Evolutionary conservation across 176 grass and related monocot species (phyloP), one percentile per base, ranked within the genome.

Genomic region (Puya raimondii): DNA sequence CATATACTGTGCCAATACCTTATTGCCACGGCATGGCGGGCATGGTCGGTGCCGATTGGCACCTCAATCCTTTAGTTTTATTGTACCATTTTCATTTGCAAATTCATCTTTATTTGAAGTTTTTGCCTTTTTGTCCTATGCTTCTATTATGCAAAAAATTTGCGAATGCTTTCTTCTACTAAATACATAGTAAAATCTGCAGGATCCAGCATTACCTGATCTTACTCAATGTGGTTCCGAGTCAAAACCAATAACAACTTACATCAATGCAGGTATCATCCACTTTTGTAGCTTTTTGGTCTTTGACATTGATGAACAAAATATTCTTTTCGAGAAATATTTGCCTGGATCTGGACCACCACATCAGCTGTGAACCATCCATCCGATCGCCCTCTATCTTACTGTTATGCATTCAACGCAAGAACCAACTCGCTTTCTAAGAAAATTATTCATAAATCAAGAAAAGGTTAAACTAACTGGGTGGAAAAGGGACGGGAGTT

Each of bases 141-240:
- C 26, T 57, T n/a, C 48, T 78, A 69, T 63, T 48, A 42, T 53
- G 22, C 63, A 9, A 23, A 59, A 22, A 67, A 25, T 23, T 77
- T 52, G 51, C 21, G 23, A 47, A 63, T 13, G 25, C 15, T 15
- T 50, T 54, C n/a, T 48, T 65, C 2, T 70, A 71, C 51, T 57
- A 5, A 17, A 42, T 42, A 42, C 5, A 7, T 42, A 7, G 4
- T 42, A 42, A 61, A 18, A 61, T 61, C 10, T 10, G 21, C 70
- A 99, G 94, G 82, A 75, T 82, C 82, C 86, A 70, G 51, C 84
- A 74, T 78, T 86, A 11, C 72, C 86, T 71, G 86, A 81, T 54
- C 68, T 86, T 69, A 74, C 83, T n/a, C 79, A 86, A 74, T 82
- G 25, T 50, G 84, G 86, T 78, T 61, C 88, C 57, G 89, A 88